Percentiles rank a stretch among this genome's conserved stretches.
These are phyloP conservation scores for Westerdykella sp. DNA, from an alignment of 2,329 filamentous ascomycete species.

Conservation along the genomic window DNA sequence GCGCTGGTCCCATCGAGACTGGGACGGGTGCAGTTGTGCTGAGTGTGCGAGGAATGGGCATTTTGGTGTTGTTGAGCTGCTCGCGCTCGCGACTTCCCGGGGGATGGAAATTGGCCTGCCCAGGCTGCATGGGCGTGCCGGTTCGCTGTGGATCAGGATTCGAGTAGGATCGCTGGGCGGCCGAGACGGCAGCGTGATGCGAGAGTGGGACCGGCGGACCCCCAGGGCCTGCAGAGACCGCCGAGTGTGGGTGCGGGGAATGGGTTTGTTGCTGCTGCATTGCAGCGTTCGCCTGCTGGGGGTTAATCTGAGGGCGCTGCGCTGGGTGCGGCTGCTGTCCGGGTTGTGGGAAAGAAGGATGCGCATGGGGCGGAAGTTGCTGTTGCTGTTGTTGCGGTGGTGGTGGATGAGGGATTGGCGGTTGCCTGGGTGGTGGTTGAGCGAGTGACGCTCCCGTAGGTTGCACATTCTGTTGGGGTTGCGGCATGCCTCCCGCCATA, in stretches of 20 bases:
- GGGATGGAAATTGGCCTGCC: constrained; percentile 26
- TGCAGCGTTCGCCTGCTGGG: constrained; percentile 28
- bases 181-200: constrained; percentile 41
- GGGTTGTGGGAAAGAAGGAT: constrained; percentile 18
- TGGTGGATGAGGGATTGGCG: constrained; percentile 19
- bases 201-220: constrained; percentile 37
- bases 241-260: constrained; percentile 34
- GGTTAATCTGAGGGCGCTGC: constrained; percentile 33
- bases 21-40: constrained; percentile 66
- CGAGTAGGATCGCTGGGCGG: constrained; percentile 37
- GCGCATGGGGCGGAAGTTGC: constrained; percentile 23
- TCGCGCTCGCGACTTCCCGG: constrained; percentile 34
- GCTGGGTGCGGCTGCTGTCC: constrained; percentile 26
- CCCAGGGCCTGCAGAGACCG: constrained; percentile 19
- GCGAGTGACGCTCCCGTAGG: constrained; percentile 5
- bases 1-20: constrained; percentile 62
- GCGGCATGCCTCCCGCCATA: constrained; percentile 5
- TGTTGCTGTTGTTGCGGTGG: constrained; percentile 14
- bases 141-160: constrained; percentile 30
- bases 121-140: constrained; percentile 29
- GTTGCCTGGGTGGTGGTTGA: constrained; percentile 7
- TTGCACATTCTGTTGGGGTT: constrained; percentile 6
- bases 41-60: constrained; percentile 77
- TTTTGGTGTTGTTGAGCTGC: constrained; percentile 53
- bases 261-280: constrained; percentile 34